Percentiles rank a stretch among this genome's conserved stretches.
phyloP scores from a whole-genome alignment of 1,284 basidiomycete species.

The Microbotryum lychnidis-dioicae region DNA sequence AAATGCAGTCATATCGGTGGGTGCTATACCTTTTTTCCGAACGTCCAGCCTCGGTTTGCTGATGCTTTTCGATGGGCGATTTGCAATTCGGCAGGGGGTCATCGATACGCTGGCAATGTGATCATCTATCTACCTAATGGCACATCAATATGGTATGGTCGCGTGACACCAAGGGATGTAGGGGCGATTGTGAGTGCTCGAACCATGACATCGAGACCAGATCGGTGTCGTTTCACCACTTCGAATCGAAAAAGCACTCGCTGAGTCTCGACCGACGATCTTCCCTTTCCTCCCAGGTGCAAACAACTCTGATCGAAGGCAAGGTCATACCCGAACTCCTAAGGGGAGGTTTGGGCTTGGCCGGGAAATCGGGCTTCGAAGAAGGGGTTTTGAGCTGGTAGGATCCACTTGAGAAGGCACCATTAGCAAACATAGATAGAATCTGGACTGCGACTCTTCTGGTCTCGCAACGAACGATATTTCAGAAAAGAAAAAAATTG shows the following conservation, averaged over 20 bases:
- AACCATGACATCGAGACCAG: neutral
- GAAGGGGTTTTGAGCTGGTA: conserved; percentile 26
- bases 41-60: too few species aligned
- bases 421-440: too few species aligned
- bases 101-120: conserved; percentile 84
- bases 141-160: conserved; percentile 81
- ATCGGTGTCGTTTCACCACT: neutral
- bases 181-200: conserved; percentile 58
- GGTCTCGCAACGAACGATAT: too few species aligned
- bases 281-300: conserved; percentile 29
- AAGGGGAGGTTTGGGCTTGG: conserved; percentile 53
- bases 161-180: conserved; percentile 79
- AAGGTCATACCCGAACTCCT: conserved; percentile 71
- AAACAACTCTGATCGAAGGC: conserved; percentile 74
- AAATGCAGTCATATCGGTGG: conserved; percentile 64
- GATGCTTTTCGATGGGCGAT: neutral
- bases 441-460: too few species aligned
- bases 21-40: neutral
- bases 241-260: neutral
- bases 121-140: conserved; percentile 81
- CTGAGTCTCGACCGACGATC: neutral
- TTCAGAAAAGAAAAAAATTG: too few species aligned
- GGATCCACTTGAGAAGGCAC: too few species aligned
- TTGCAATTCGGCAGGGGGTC: conserved; percentile 52
- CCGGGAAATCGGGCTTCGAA: conserved; percentile 13